Evolutionary conservation across 768 basidiomycete genomes (phyloP), one percentile per base, ranked within the genome.

Genomic region (Cyathus striatus): DNA sequence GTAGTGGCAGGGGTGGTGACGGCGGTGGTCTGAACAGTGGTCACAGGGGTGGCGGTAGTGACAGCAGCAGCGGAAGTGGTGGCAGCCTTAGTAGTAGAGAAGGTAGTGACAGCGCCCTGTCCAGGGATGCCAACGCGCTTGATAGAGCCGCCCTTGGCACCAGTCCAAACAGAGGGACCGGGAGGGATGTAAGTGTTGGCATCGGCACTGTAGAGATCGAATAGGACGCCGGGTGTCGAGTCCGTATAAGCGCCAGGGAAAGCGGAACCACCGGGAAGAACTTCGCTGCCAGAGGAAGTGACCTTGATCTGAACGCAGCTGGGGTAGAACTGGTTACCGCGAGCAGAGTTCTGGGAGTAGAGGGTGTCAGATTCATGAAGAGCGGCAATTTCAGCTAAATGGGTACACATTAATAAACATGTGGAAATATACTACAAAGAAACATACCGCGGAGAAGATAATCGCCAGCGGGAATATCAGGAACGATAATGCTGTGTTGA

Each of bases 251-350:
- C 43, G 18, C 56, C 59, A 55, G 63, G 63, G 57, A 62, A 64
- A 14, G 48, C 38, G 10, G 52, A 49, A 18, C 60, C 60, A 3
- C 54, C 56, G 21, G 64, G 62, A 12, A 61, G 61, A 16, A 43
- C 39, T 22, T 49, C 39, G 24, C 21, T 55, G 20, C 60, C 62
- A 38, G 42, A 41, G 4, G 61, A 61, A 16, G 67, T 66, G 26
- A 76, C 62, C 40, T 51, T 61, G 45, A 75, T 57, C 50, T 75
- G 73, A 50, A 58, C 68, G 59, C 75, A 76, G 41, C 65, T 69
- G 60, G 70, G 70, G 57, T 74, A 74, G 47, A 70, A 61, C 58
- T 75, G 74, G 12, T 69, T 70, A 17, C 72, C 74, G 22, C 73
- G 65, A 20, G 62, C 49, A n/a, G 54, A 45, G 44, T 63, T 61